phyloP scores from a whole-genome alignment of 768 basidiomycete species.

The Filobasidium wieringae region DNA sequence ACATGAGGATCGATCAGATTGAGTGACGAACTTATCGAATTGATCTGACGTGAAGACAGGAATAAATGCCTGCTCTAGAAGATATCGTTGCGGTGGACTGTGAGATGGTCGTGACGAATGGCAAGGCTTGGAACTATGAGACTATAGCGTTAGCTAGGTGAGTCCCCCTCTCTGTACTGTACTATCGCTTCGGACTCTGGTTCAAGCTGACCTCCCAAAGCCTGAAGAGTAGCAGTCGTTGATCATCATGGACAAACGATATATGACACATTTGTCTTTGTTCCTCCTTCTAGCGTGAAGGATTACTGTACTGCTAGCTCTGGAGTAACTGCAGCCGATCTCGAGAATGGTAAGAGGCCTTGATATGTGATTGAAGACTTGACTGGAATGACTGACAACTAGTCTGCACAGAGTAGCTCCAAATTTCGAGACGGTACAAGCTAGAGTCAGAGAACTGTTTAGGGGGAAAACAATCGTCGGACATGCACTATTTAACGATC shows the following conservation, averaged over 20 bases:
- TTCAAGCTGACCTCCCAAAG: neutral
- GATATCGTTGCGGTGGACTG: conserved; percentile 3
- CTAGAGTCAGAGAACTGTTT: conserved; percentile 58
- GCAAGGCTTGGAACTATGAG: neutral
- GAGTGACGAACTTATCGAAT: too few species aligned
- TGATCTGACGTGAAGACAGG: too few species aligned
- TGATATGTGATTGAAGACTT: neutral
- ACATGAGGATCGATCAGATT: too few species aligned
- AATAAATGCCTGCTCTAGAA: too few species aligned
- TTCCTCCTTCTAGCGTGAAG: conserved; percentile 66
- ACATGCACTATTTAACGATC: conserved; percentile 80
- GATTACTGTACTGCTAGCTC: conserved; percentile 82
- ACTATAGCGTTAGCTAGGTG: conserved; percentile 4
- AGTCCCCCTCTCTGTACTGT: neutral
- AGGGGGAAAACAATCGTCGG: conserved; percentile 71
- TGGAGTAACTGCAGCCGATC: conserved; percentile 62
- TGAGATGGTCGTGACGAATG: conserved; percentile 7
- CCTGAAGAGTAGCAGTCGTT: conserved; percentile 56
- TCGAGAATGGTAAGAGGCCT: conserved; percentile 43
- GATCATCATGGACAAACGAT: conserved; percentile 66
- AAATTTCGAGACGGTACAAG: conserved; percentile 64
- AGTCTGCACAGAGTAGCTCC: conserved; percentile 44
- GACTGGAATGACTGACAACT: neutral
- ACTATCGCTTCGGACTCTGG: too few species aligned
- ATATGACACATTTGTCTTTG: conserved; percentile 66